These are phyloP conservation scores for Aureobasidium namibiae DNA, from an alignment of 2,329 filamentous ascomycete species.

Conservation along the genomic window DNA sequence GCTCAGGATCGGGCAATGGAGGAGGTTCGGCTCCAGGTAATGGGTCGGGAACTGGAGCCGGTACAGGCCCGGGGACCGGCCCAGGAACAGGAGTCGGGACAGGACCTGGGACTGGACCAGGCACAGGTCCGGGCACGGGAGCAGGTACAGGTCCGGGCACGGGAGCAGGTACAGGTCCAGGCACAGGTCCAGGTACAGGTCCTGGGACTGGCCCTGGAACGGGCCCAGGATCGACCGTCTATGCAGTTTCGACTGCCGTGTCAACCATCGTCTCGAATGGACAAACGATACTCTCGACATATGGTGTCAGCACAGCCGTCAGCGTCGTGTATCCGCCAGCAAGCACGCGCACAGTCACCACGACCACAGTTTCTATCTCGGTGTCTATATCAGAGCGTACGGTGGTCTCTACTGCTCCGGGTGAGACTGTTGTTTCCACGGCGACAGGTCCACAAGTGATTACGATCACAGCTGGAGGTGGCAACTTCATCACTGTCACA, in stretches of 20 bases:
- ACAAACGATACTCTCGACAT: slow-evolving; percentile 19
- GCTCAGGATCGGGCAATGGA: slow-evolving; percentile 12
- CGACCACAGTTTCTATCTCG: slow-evolving; percentile 18
- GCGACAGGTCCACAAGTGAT: slow-evolving; percentile 14
- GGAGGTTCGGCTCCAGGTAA: slow-evolving; percentile 14
- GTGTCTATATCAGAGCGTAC: slow-evolving; percentile 16
- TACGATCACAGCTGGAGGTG: slow-evolving; percentile 17
- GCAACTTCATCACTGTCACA: slow-evolving; percentile 19
- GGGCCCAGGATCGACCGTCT: slow-evolving; percentile 17
- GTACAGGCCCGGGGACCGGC: slow-evolving; percentile 13
- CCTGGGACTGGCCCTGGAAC: slow-evolving; percentile 9
- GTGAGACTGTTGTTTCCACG: too few species aligned
- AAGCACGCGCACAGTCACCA: slow-evolving; percentile 20
- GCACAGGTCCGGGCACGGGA: slow-evolving; percentile 13
- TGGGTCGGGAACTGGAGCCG: slow-evolving; percentile 15
- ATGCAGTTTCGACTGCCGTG: slow-evolving; percentile 19
- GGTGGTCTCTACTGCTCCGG: too few species aligned
- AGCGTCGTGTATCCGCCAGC: slow-evolving; percentile 18
- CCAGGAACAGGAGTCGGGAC: slow-evolving; percentile 11
- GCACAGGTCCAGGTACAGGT: slow-evolving; percentile 13
- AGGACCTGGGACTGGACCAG: slow-evolving; percentile 9
- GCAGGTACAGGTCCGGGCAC: slow-evolving; percentile 12
- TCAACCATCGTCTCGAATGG: slow-evolving; percentile 22
- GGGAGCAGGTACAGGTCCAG: slow-evolving; percentile 9
- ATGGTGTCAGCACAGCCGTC: slow-evolving; percentile 22